Evolutionary conservation across 2,329 filamentous ascomycete genomes (phyloP), one percentile per base, ranked within the genome.

Genomic region (Trichoderma endophyticum): DNA sequence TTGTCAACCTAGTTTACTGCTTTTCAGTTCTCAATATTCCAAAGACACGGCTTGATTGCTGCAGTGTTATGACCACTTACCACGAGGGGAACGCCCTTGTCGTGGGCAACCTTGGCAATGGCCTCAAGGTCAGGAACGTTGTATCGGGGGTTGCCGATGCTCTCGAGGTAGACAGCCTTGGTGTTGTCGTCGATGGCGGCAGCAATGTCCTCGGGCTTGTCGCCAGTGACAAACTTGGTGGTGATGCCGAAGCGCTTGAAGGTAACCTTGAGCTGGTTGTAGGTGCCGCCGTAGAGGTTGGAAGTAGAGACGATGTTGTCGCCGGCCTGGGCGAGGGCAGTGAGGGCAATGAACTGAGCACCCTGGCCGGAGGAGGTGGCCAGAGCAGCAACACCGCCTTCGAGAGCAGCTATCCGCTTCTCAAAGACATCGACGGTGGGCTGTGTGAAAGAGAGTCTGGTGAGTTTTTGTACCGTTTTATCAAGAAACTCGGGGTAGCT

Each of bases 361-460:
- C 93, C 89, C 82, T 97, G 94, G 71, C 95, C 95, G 1, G 94
- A 97, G 0, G 94, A 87, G 56, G 94, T 89, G 6, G 94, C 95
- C 32, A 98, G 88, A 59, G 94, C 95, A 18, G 93, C 95, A 36
- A 93, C 90, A 78, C 96, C 96, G 36, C 95, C 95, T 83, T 99
- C 96, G 5, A 98, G 90, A 15, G 95, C 95, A n/a, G 95, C 95
- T 65, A 98, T 92, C 73, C 95, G 91, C 86, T 98, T 97, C 84
- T 99, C 96, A 75, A 99, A 95, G 32, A 98, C 95, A 82, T 97
- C 95, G 76, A 95, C 92, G 0, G 95, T 98, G 3, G 95, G 95
- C 91, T 94, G 75, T n/a, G n/a, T n/a, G n/a, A n/a, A n/a, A n/a
- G n/a, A n/a, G n/a, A 70, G 34, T 71, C 60, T 36, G 32, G 1